A percentile compares a stretch with the other conserved stretches of the same genome.
phyloP scores from a whole-genome alignment of 2,329 filamentous ascomycete genomes.

The Ophiostoma himal-ulmi region DNA sequence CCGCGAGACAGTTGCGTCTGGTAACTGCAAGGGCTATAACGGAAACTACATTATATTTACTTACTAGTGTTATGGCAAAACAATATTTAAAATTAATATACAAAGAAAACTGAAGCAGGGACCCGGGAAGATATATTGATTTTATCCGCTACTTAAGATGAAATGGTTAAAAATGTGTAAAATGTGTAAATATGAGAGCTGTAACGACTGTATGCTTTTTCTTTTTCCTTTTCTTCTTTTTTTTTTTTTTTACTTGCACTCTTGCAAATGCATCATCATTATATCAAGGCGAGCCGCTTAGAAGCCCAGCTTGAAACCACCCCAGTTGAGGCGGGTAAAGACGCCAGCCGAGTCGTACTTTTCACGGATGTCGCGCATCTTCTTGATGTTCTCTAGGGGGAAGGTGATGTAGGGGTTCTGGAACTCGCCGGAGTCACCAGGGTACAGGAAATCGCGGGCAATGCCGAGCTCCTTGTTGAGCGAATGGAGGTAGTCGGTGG shows the following conservation, averaged over 20 bases:
- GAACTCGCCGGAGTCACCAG: slow-evolving; percentile 36
- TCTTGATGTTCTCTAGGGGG: slow-evolving; percentile 32
- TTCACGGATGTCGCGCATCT: neutral
- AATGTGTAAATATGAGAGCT: neutral
- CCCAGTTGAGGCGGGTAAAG: slow-evolving; percentile 35
- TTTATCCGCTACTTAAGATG: neutral
- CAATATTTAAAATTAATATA: neutral
- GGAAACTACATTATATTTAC: no score
- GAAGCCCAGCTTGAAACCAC: slow-evolving; percentile 32
- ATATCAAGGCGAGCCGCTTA: neutral
- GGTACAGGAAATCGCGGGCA: slow-evolving; percentile 35
- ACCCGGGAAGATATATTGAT: neutral
- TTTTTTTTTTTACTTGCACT: neutral
- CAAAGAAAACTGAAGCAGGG: neutral
- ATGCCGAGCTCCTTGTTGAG: slow-evolving; percentile 32
- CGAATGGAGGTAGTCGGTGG: slow-evolving; percentile 32
- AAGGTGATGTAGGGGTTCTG: slow-evolving; percentile 36
- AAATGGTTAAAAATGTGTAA: neutral
- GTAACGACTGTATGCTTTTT: neutral
- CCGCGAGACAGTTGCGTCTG: no score
- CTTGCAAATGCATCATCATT: neutral
- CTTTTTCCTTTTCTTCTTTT: neutral
- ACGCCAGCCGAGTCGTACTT: slow-evolving; percentile 12
- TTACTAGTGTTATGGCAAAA: neutral
- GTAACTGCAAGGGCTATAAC: no score